Evolutionary conservation across 768 basidiomycete genomes (phyloP), one percentile per base, ranked within the genome.

Genomic region (Strobilomyces dryophilus): DNA sequence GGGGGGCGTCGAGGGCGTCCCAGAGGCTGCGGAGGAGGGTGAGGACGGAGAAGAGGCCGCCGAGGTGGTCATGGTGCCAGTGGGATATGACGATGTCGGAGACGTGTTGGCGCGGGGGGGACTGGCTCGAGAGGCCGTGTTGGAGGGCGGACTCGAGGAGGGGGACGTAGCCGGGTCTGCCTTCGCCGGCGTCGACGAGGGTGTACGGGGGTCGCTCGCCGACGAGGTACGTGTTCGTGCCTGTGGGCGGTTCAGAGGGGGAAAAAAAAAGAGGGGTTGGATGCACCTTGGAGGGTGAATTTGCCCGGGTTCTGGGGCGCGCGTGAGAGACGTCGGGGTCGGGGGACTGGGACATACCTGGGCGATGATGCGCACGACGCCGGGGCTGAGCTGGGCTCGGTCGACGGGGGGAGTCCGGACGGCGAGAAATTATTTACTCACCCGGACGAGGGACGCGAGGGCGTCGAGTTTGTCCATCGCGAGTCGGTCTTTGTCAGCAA

Each of bases 71-170:
- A 29, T 74, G 73, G 66, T 98, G 95, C 78, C 85, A 85, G 68
- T 98, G 95, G 0, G 93, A 92, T 51, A 98, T 75, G 62, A 98
- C 75, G 69, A 98, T 90, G 65, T 98, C 93, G 11, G 90, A 91
- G 45, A 98, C 71, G 45, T 84, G 79, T 12, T 60, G 66, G 15
- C 42, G 55, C 1, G 46, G 53, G 46, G 11, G 21, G 27, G n/a
- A 8, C 24, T 4, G 20, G 24, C 26, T 43, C 29, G 15, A 18
- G 17, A 6, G 1, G 8, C 82, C 81, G 42, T 75, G 71, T 41
- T 69, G 66, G n/a, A 92, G 73, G 21, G 84, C 83, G 14, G 77
- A 73, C 54, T 81, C 74, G 37, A 95, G 83, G 45, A 82, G 52
- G 10, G 86, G 78, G 17, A 83, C 77, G 66, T 94, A 95, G 42